These are phyloP conservation scores for Cladosporium sp. DNA, from an alignment of 2,329 filamentous ascomycete species.

Conservation along the genomic window DNA sequence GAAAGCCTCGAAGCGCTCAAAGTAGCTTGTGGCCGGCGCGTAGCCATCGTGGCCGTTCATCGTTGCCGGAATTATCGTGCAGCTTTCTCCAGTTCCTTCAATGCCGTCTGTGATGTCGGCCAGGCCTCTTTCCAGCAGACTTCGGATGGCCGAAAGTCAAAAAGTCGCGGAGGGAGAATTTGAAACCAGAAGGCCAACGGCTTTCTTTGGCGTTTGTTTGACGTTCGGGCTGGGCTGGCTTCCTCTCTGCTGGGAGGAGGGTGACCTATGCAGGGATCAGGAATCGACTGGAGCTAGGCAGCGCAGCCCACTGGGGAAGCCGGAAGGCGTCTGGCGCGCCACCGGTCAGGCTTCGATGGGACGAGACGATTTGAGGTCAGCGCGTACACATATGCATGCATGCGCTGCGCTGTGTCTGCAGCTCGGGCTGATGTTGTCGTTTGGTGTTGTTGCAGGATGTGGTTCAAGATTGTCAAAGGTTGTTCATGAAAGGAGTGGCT, in stretches of 20 bases:
- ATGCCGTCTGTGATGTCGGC: slow-evolving; percentile 3
- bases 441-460: not conserved
- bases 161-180: slow-evolving; percentile 1
- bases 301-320: slow-evolving; percentile 10
- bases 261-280: slow-evolving; percentile 2
- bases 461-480: not conserved
- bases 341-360: slow-evolving; percentile 12
- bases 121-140: not conserved
- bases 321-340: slow-evolving; percentile 4
- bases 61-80: not conserved
- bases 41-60: slow-evolving; percentile 29
- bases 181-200: slow-evolving; percentile 4
- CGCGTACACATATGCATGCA: not conserved
- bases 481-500: not conserved
- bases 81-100: not conserved
- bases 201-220: slow-evolving; percentile 3
- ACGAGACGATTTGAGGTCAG: slow-evolving; percentile 7
- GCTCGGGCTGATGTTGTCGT: not conserved
- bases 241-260: not conserved
- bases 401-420: slow-evolving; percentile 2
- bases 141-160: slow-evolving; percentile 16
- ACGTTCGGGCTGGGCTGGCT: not conserved
- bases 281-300: slow-evolving; percentile 1
- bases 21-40: slow-evolving; percentile 22
- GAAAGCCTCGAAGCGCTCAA: slow-evolving; percentile 36